phyloP scores from a whole-genome alignment of 2,329 filamentous ascomycete genomes.

The Akanthomyces lecanii region DNA sequence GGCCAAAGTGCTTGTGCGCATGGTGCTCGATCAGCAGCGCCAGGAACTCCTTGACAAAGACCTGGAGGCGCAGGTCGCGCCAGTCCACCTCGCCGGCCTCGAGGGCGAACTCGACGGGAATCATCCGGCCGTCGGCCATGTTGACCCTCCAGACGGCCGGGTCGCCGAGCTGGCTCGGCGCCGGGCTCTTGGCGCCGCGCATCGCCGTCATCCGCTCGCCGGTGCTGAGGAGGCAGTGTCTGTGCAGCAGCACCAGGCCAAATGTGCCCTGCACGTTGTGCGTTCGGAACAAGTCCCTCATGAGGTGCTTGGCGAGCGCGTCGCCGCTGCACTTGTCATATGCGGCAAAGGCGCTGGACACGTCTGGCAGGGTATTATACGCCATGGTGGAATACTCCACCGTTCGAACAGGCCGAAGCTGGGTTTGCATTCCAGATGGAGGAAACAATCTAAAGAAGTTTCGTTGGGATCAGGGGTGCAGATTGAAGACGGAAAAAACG shows the following conservation, averaged over 20 bases:
- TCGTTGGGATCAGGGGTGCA: background rate
- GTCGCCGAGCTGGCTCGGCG: background rate
- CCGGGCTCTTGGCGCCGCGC: background rate
- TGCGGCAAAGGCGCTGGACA: background rate
- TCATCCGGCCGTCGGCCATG: conserved; percentile 8
- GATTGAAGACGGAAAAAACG: background rate
- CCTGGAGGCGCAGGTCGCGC: background rate
- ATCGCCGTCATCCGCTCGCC: conserved; percentile 14
- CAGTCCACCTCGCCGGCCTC: background rate
- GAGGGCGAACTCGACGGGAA: conserved; percentile 11
- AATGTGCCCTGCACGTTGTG: conserved; percentile 1
- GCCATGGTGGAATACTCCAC: conserved; percentile 1
- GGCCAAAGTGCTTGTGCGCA: conserved; percentile 2
- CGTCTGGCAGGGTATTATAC: conserved; percentile 1
- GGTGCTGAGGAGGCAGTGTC: background rate
- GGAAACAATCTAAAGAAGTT: too few relatives aligned
- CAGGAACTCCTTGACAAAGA: conserved; percentile 8
- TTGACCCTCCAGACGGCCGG: conserved; percentile 11
- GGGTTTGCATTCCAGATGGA: background rate
- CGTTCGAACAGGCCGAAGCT: background rate
- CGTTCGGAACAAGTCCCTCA: conserved; percentile 11
- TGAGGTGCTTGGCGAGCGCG: background rate
- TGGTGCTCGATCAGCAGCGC: background rate
- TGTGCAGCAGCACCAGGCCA: conserved; percentile 9
- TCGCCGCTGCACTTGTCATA: background rate